These are phyloP conservation scores for Senna siamea DNA, from an alignment of 306 rosid species.

Conservation along the genomic window DNA sequence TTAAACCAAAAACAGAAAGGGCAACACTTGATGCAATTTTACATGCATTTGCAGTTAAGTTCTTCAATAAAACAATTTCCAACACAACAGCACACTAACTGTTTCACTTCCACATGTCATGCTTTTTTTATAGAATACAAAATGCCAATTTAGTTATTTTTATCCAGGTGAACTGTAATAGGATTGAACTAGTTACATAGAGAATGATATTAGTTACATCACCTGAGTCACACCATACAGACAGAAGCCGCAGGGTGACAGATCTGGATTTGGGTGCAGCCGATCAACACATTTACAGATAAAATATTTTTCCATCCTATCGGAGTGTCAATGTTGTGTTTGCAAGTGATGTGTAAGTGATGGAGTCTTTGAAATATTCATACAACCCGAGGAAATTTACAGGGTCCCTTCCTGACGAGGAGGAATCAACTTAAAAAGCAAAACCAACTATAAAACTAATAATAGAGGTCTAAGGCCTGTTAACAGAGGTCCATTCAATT, in stretches of 20 bases:
- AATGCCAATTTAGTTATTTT: constrained; percentile 6
- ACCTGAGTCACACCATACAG: not conserved
- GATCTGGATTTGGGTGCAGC: not conserved
- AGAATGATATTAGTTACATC: not conserved
- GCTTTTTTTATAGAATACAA: not conserved
- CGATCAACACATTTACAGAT: not conserved
- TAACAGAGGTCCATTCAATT: constrained; percentile 19
- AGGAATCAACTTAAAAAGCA: not conserved
- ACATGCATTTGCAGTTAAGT: not conserved
- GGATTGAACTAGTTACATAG: not conserved
- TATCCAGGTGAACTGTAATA: constrained; percentile 18
- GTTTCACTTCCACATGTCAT: not conserved
- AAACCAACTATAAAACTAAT: not conserved
- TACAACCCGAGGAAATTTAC: not conserved
- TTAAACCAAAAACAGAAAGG: not conserved
- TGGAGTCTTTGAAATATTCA: constrained; percentile 7
- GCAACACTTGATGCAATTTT: not conserved
- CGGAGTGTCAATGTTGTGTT: not conserved
- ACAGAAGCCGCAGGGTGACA: not conserved
- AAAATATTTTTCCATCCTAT: not conserved
- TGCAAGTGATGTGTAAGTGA: not conserved
- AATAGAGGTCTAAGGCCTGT: too few relatives aligned
- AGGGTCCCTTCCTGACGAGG: constrained; percentile 4
- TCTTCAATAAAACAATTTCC: not conserved
- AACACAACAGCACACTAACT: not conserved